A percentile compares a stretch with the other conserved stretches of the same genome.
phyloP scores from a whole-genome alignment of 805 yeast species.

The Wickerhamiella qilinensis region DNA sequence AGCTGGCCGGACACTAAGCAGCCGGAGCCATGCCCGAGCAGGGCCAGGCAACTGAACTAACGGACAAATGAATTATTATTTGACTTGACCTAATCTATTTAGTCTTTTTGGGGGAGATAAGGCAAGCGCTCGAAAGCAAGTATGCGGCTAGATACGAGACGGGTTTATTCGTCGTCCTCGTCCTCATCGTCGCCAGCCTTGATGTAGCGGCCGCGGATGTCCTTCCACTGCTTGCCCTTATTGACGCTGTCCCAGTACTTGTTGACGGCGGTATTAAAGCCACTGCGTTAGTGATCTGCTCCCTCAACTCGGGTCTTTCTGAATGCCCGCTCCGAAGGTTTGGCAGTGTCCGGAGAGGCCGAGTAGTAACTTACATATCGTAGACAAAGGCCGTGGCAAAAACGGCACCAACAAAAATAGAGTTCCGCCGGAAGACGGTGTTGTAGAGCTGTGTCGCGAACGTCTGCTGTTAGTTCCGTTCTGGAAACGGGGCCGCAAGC shows the following conservation, averaged over 20 bases:
- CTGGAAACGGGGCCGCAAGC: conserved; percentile 1
- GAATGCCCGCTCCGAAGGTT: too few relatives aligned
- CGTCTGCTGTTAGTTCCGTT: conserved; percentile 13
- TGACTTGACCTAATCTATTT: too few relatives aligned
- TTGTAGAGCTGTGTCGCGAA: conserved; percentile 39
- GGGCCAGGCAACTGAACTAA: too few relatives aligned
- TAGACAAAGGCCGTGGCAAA: conserved; percentile 75
- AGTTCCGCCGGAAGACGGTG: conserved; percentile 74
- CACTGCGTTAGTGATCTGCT: conserved; percentile 11
- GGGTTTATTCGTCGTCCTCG: conserved; percentile 1
- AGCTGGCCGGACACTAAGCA: too few relatives aligned
- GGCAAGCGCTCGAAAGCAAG: too few relatives aligned
- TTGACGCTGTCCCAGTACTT: conserved; percentile 23
- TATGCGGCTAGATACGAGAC: not conserved
- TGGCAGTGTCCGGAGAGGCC: too few relatives aligned
- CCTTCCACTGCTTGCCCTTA: conserved; percentile 23
- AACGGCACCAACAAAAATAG: conserved; percentile 68
- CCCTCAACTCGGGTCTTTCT: not conserved
- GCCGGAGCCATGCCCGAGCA: not conserved
- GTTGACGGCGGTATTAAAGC: conserved; percentile 22
- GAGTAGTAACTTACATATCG: conserved; percentile 21
- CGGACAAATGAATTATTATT: too few relatives aligned
- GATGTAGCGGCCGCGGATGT: conserved; percentile 17
- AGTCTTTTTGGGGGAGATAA: too few relatives aligned
- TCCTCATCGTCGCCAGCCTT: conserved; percentile 14